Evolutionary conservation across 768 basidiomycete species (phyloP).

Genomic region (Pulveroboletus frians): DNA sequence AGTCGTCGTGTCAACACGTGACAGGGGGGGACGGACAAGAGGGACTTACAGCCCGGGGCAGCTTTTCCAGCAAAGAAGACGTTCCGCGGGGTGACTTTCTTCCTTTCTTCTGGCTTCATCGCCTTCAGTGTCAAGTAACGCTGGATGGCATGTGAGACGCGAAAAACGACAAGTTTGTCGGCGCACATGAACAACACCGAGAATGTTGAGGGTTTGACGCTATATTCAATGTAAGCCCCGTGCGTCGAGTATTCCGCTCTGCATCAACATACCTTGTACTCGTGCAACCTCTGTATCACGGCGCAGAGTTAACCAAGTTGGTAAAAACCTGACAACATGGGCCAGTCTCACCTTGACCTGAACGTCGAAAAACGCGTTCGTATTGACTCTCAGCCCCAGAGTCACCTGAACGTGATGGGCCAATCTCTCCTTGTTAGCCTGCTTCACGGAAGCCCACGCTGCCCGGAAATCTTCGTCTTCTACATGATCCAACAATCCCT

Average conservation of each 20-base stretch:
- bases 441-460: conserved; percentile 83
- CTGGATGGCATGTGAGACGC: conserved; percentile 33
- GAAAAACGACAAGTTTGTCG: neutral
- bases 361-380: conserved; percentile 83
- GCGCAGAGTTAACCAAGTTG: neutral
- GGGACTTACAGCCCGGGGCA: conserved; percentile 76
- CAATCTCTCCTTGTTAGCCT: conserved; percentile 84
- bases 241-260: neutral
- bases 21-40: neutral
- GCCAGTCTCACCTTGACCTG: conserved; percentile 63
- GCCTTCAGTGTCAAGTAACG: conserved; percentile 78
- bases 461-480: conserved; percentile 73
- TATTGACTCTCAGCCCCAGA: conserved; percentile 67
- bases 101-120: conserved; percentile 72
- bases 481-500: conserved; percentile 65
- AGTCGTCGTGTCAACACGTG: conserved; percentile 3
- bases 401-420: conserved; percentile 69
- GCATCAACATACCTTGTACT: conserved; percentile 64
- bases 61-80: conserved; percentile 99
- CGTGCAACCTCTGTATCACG: conserved; percentile 69
- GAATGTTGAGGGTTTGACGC: conserved; percentile 93
- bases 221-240: conserved; percentile 24
- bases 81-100: conserved; percentile 78
- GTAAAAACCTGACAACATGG: neutral
- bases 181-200: conserved; percentile 80